Conservation (phyloP, 768 basidiomycete genomes). For the Cytidiella melzeri region DNA sequence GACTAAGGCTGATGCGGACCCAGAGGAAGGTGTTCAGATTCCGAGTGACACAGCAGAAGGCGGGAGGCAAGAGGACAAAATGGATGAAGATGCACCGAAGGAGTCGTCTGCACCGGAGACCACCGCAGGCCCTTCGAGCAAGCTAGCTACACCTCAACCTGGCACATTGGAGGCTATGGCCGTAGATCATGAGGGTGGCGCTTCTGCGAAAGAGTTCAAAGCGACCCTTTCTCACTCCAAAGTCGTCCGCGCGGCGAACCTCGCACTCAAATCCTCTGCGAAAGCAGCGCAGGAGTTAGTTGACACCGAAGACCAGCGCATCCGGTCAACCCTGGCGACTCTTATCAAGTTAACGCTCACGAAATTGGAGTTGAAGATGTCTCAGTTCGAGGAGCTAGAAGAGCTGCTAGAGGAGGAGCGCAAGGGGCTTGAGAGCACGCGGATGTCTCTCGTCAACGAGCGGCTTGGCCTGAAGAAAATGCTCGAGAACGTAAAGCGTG, state of each 20-base stretch:
- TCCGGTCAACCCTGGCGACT: slow-evolving; percentile 70
- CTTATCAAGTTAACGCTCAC: slow-evolving; percentile 80
- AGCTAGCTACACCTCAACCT: slow-evolving; percentile 13
- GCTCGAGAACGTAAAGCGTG: slow-evolving; percentile 59
- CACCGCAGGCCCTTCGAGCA: slow-evolving; percentile 11
- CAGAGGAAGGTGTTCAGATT: slow-evolving; percentile 27
- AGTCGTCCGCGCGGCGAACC: slow-evolving; percentile 72
- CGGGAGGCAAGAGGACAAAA: slow-evolving; percentile 30
- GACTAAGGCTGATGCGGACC: slow-evolving; percentile 26
- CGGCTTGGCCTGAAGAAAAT: slow-evolving; percentile 64
- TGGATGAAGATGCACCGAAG: slow-evolving; percentile 39
- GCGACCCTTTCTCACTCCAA: slow-evolving; percentile 60
- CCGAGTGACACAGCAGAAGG: slow-evolving; percentile 30
- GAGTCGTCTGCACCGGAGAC: slow-evolving; percentile 20
- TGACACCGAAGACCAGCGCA: slow-evolving; percentile 73
- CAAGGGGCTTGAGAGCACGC: slow-evolving; percentile 73
- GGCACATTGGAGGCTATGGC: slow-evolving; percentile 35
- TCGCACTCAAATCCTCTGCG: slow-evolving; percentile 87
- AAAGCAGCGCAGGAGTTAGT: slow-evolving; percentile 80
- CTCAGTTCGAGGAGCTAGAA: slow-evolving; percentile 92
- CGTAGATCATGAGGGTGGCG: slow-evolving; percentile 34
- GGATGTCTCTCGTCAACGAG: slow-evolving; percentile 76
- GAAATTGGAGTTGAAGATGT: slow-evolving; percentile 93
- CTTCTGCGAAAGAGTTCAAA: slow-evolving; percentile 21
- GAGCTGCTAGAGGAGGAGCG: slow-evolving; percentile 89